These are phyloP conservation scores for Aspergillus pseudonomiae DNA, from an alignment of 2,329 filamentous ascomycete species.

Conservation along the genomic window DNA sequence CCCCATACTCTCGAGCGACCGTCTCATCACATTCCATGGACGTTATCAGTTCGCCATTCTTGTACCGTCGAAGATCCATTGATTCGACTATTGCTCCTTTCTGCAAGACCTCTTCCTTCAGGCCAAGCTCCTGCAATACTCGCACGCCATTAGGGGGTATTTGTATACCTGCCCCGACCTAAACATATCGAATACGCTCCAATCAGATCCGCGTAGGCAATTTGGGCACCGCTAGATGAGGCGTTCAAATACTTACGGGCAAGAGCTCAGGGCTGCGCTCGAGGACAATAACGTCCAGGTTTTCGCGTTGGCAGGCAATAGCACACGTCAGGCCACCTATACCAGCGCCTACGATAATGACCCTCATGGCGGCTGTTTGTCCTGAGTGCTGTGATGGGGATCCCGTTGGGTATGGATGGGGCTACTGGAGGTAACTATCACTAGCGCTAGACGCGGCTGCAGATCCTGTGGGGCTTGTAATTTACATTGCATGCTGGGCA, in stretches of 20 bases:
- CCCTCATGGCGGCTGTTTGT: conserved; percentile 10
- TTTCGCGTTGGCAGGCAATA: conserved; percentile 26
- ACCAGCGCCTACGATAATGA: conserved; percentile 25
- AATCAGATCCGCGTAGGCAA: too few relatives aligned
- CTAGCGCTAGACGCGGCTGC: too few relatives aligned
- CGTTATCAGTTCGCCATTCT: conserved; percentile 20
- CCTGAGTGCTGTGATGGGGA: not conserved
- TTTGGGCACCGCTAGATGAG: too few relatives aligned
- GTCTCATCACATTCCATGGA: conserved; percentile 26
- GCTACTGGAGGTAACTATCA: too few relatives aligned
- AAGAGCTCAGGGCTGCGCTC: conserved; percentile 22
- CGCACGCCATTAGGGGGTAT: conserved; percentile 32
- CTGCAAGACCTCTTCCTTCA: conserved; percentile 18
- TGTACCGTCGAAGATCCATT: conserved; percentile 25
- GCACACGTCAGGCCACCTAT: conserved; percentile 29
- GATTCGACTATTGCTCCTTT: conserved; percentile 13
- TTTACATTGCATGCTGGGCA: too few relatives aligned
- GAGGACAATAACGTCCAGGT: conserved; percentile 25
- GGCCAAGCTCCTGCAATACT: conserved; percentile 20
- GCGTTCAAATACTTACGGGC: not conserved
- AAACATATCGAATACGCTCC: not conserved
- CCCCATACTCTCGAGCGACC: conserved; percentile 25
- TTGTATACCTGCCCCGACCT: conserved; percentile 33
- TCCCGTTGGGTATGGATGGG: not conserved
- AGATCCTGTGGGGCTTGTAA: too few relatives aligned